These are phyloP conservation scores for Talaromyces sp. DNA, from an alignment of 2,329 filamentous ascomycete genomes.

Conservation along the genomic window DNA sequence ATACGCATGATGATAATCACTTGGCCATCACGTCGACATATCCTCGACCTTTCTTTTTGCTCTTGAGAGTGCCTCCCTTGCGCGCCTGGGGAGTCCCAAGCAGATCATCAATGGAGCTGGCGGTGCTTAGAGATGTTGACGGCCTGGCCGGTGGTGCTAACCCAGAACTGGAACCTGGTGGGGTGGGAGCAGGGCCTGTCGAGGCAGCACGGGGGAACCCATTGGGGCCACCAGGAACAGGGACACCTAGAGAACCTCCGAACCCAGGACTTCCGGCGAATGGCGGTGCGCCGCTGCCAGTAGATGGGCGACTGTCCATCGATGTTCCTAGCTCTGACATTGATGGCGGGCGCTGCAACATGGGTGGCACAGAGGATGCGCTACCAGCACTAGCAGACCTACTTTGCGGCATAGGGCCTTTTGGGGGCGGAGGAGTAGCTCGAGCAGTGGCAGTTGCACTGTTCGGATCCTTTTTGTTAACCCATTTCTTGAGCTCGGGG, in stretches of 20 bases:
- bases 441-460: constrained; percentile 55
- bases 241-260: constrained; percentile 22
- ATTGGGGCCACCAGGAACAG: constrained; percentile 21
- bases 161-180: constrained; percentile 34
- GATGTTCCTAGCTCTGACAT: constrained; percentile 11
- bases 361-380: constrained; percentile 43
- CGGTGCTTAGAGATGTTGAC: constrained; percentile 77
- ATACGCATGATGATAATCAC: constrained; percentile 18
- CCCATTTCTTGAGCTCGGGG: constrained; percentile 93
- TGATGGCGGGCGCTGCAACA: constrained; percentile 13
- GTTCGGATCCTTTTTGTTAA: constrained; percentile 84
- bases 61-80: constrained; percentile 60
- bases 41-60: constrained; percentile 74
- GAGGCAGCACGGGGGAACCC: constrained; percentile 32
- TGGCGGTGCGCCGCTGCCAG: constrained; percentile 23
- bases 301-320: constrained; percentile 26
- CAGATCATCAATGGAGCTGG: constrained; percentile 92
- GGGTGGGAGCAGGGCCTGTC: constrained; percentile 27
- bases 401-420: constrained; percentile 47
- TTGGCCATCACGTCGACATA: constrained; percentile 97
- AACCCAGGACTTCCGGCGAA: constrained; percentile 27
- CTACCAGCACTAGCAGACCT: constrained; percentile 51
- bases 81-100: constrained; percentile 69
- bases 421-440: constrained; percentile 76
- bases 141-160: constrained; percentile 61